A percentile compares a stretch with the other conserved stretches of the same genome.
Conservation (phyloP, 2,329 filamentous ascomycete species). For the Blastomyces gilchristii region DNA sequence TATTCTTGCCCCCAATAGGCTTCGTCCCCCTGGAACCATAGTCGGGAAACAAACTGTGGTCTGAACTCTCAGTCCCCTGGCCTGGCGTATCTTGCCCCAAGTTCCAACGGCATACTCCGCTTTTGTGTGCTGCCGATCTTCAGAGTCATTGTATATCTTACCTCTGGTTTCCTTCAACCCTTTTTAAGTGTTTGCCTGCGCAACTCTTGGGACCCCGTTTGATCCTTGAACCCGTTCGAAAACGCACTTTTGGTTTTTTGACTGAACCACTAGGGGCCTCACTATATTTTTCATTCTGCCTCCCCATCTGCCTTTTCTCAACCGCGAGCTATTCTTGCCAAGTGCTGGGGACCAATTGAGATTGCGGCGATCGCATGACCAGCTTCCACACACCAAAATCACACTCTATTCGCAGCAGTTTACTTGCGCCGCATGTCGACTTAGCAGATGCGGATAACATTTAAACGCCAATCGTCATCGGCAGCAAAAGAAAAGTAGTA, state of each 20-base stretch:
- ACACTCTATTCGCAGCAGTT: neutral
- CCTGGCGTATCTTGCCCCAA: neutral
- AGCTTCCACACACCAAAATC: neutral
- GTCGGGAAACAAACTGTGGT: constrained; percentile 6
- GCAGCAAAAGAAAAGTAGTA: constrained; percentile 5
- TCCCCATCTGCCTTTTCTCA: neutral
- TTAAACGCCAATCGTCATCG: constrained; percentile 1
- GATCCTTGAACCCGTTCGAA: neutral
- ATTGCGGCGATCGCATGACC: neutral
- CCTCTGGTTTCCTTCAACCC: constrained; percentile 2
- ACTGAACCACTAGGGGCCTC: neutral
- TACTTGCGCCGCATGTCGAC: neutral
- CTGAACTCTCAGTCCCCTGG: constrained; percentile 4
- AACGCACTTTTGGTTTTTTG: neutral
- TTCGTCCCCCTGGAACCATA: neutral
- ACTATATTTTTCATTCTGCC: neutral
- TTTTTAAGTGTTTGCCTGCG: neutral
- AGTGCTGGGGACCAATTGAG: neutral
- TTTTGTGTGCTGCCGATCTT: constrained; percentile 4
- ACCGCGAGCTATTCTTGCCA: neutral
- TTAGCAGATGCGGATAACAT: neutral
- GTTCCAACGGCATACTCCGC: constrained; percentile 1
- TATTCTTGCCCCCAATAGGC: constrained; percentile 3
- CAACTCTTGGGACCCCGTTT: neutral
- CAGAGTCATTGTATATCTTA: constrained; percentile 6